Evolutionary conservation across 768 basidiomycete genomes (phyloP).

Genomic region (Suillus clintonianus): DNA sequence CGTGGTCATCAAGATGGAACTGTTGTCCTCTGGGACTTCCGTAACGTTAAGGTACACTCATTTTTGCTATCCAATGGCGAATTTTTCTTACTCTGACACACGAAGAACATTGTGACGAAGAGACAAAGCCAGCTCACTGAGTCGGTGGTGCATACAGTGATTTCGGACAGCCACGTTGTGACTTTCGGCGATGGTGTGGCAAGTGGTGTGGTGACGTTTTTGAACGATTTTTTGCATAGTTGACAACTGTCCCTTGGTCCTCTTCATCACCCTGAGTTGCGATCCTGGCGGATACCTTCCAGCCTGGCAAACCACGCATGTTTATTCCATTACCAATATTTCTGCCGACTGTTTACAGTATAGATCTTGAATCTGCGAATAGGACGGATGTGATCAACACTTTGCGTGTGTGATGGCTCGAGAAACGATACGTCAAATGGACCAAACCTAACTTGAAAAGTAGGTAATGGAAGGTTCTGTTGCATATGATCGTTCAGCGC

Average conservation of each 20-base stretch:
- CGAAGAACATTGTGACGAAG: slow-evolving; percentile 39
- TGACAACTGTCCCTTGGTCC: background rate
- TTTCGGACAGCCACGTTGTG: slow-evolving; percentile 40
- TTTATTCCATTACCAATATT: slow-evolving; percentile 1
- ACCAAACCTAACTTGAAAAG: slow-evolving; percentile 1
- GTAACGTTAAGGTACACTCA: slow-evolving; percentile 43
- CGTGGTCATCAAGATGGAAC: slow-evolving; percentile 47
- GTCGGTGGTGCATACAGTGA: slow-evolving; percentile 41
- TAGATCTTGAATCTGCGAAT: slow-evolving; percentile 2
- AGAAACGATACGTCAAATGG: background rate
- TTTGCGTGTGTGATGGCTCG: background rate
- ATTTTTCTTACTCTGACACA: slow-evolving; percentile 20
- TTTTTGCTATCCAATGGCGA: slow-evolving; percentile 12
- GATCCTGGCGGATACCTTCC: background rate
- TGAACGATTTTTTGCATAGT: slow-evolving; percentile 29
- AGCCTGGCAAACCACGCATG: slow-evolving; percentile 1
- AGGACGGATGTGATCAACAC: background rate
- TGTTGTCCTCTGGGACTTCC: slow-evolving; percentile 51
- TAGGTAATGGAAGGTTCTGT: background rate
- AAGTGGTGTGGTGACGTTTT: slow-evolving; percentile 40
- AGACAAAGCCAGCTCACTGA: slow-evolving; percentile 33
- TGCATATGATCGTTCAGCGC: background rate
- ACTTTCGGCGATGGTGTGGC: slow-evolving; percentile 40
- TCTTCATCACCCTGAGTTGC: background rate
- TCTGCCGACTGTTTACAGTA: background rate